Evolutionary conservation across 2,329 filamentous ascomycete species (phyloP), one percentile per base, ranked within the genome.

Genomic region (Sphaerulina musiva): DNA sequence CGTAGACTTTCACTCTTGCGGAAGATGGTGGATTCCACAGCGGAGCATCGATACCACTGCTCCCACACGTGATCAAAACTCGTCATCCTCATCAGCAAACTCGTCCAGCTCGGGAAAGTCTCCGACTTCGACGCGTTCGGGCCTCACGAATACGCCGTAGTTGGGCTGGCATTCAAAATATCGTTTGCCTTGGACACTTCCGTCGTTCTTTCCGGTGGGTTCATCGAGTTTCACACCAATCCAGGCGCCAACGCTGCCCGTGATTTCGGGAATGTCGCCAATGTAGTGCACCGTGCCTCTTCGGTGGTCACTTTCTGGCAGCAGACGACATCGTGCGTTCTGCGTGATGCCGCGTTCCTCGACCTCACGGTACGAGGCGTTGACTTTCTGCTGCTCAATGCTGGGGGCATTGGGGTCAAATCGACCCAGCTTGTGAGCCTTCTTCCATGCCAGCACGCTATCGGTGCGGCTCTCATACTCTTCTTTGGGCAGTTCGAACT

Each of bases 371-470:
- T 84, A 78, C 41, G 85, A 79, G 39, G 84, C 84, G 12, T 80
- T 78, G 54, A 87, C 75, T 69, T 87, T 87, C 59, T 87, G 80
- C 68, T 88, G 78, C 68, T 90, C 85, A 20, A 86, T 80, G 56
- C 78, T 82, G 14, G 87, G 83, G 6, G 90, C 89, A 63, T 85
- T 79, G 10, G 93, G 93, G 68, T 97, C 89, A 73, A 98, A 98
- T 36, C 93, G 88, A 48, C 93, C 93, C n/a, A 97, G 81, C 70
- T 95, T 91, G 71, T 95, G 85, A n/a, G 83, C 77, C 74, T 88
- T 92, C 74, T 98, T 98, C 90, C 90, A 97, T 5, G 91, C 88
- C 23, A 96, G 80, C 11, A 98, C 93, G 3, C 87, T 92, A 72
- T 96, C 89, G 42, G 83, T 78, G 67, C 91, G 89, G 66, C 83